Base-by-base conservation (phyloP, 805 yeast species). In the Zygotorulaspora florentina region DNA sequence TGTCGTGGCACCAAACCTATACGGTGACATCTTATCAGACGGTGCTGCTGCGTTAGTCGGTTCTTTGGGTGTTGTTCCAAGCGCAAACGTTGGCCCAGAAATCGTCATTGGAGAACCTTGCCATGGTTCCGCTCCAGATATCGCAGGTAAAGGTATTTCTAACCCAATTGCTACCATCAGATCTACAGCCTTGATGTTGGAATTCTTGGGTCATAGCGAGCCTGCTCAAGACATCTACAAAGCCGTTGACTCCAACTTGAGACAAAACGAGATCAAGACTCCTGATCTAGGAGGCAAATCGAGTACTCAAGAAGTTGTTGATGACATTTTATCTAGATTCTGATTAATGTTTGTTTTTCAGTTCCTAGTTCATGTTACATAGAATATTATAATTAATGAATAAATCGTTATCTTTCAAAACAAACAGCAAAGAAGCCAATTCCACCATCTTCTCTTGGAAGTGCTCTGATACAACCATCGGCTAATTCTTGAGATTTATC, bases 101-200 rank as follows among this genome's bases (percentile, higher is more conserved):
- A 91, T 93, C 65, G 97, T 95, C 53, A 88, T 93, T 65, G 99
- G 99, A 67, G 99, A 93, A 73, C 99, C 99, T 65, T 90, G 97
- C 66, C 99, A 93, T 72, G 99, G 99, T 51, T 87, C 96, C 46
- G 99, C 99, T 45, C 99, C 99, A 46, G 99, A 93, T 68, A 93
- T 93, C 56, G 96, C 90, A 66, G 99, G 99, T 59, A 83, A 78
- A 69, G 93, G 93, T 60, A 87, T 88, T 59, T 79, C 96, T 43
- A 91, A 91, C 78, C 99, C 99, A 55, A 83, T 93, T 62, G 99
- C 99, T 46, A 93, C 99, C 42, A 91, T 93, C 66, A 84, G 99
- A 73, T 93, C 99, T 26, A 83, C 97, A 48, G 99, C 98, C 46
- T 76, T 93, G 66, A 84, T 93, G 96, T 80, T 93, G 69, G 98